Base-by-base conservation (phyloP, 2,329 filamentous ascomycete species). In the Aspergillus clavatus region DNA sequence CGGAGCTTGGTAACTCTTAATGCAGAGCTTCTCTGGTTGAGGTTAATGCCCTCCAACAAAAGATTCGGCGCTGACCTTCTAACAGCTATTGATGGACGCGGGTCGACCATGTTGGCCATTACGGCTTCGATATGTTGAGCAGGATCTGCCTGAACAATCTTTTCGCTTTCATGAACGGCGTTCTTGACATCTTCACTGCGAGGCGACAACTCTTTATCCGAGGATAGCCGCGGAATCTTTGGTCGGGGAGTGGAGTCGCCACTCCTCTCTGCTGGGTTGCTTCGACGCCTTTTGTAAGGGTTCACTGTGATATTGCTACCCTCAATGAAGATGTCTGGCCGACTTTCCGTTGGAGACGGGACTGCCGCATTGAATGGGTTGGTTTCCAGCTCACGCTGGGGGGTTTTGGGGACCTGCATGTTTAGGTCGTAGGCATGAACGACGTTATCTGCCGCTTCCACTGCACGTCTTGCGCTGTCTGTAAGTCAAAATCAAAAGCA, bases 381-480 rank as follows among this genome's bases (percentile, higher is more conserved):
- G 33, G 61, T 61, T 7, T 71, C 67, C 12, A 60, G 45, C 19
- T 67, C 71, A 27, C 71, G 69, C 36, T 72, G 64, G 6, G 78
- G 80, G 10, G 77, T 80, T 51, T 84, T 80, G n/a, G 84, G 83
- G 33, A 87, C 76, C 55, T 84, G 80, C 81, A 87, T 84, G 58
- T 87, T 83, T 65, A 87, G 78, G 58, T 87, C 84, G 55, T 86
- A 86, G 10, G 84, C 84, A 63, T 87, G 82, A 7, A 87, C 83
- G 14, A 87, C 83, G 54, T 87, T 87, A 61, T 87, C 84, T 6
- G 84, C 84, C 16, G 84, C 84, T 63, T 87, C 84, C 3, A 87
- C 81, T 1, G 84, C 84, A 48, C 84, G 75, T 58, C 82, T 77
- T 43, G 84, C 84, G 60, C 82, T 86, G 58, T 87, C 84, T 81